These are phyloP conservation scores for Plasmopara muralis DNA, from an alignment of 352 stramenopile species.

Conservation along the genomic window DNA sequence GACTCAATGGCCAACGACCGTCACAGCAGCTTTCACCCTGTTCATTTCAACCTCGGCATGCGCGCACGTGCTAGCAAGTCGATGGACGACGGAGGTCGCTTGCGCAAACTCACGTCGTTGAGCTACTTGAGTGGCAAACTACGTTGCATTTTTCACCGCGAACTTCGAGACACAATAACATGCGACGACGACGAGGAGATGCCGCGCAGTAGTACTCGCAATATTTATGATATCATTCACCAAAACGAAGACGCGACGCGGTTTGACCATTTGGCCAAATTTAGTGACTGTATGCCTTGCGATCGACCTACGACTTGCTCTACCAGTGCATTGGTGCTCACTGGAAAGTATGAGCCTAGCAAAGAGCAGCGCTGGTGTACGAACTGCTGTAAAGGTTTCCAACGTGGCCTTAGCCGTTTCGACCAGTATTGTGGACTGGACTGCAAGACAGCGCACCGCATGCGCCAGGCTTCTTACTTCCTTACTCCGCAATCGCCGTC, in stretches of 20 bases:
- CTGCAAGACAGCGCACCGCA: slow-evolving; percentile 56
- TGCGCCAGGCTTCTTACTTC: slow-evolving; percentile 26
- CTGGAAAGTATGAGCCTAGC: slow-evolving; percentile 40
- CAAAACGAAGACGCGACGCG: slow-evolving; percentile 22
- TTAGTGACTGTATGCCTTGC: slow-evolving; percentile 8
- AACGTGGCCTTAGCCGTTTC: slow-evolving; percentile 55
- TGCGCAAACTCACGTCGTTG: slow-evolving; percentile 59
- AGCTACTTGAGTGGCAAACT: slow-evolving; percentile 51
- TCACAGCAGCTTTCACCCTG: slow-evolving; percentile 6
- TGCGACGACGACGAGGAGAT: slow-evolving; percentile 53
- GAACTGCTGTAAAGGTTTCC: slow-evolving; percentile 77
- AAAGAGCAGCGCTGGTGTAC: slow-evolving; percentile 70
- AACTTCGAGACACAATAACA: slow-evolving; percentile 52
- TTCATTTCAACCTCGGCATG: slow-evolving; percentile 3
- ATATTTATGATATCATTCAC: slow-evolving; percentile 48
- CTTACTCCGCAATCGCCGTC: slow-evolving; percentile 19
- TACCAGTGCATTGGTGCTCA: slow-evolving; percentile 15
- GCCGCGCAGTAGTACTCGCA: slow-evolving; percentile 20
- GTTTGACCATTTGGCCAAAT: slow-evolving; percentile 24
- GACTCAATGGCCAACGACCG: slow-evolving; percentile 11
- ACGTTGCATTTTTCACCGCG: slow-evolving; percentile 41
- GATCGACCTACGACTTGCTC: slow-evolving; percentile 7
- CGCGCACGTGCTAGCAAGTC: slow-evolving; percentile 15
- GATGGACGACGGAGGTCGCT: slow-evolving; percentile 27
- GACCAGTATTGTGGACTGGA: slow-evolving; percentile 65